phyloP scores from a whole-genome alignment of 805 yeast genomes.

The Nakazawaea holstii region DNA sequence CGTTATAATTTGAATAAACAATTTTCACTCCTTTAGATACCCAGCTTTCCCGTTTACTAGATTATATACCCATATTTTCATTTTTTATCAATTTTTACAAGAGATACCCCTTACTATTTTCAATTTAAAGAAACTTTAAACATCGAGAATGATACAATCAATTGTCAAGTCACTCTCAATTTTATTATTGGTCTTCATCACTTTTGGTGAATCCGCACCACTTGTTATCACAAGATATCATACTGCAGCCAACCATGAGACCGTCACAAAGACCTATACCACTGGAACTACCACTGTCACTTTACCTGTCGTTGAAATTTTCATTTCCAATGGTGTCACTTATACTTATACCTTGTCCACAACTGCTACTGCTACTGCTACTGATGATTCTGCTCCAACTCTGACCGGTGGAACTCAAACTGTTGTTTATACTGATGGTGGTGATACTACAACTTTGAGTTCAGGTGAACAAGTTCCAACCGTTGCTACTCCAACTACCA shows the following conservation, averaged over 20 bases:
- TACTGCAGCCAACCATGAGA: conserved; percentile 25
- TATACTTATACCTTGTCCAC: conserved; percentile 41
- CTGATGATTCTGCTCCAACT: conserved; percentile 13
- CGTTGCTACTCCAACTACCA: conserved; percentile 13
- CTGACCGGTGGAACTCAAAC: conserved; percentile 14
- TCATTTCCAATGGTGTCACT: conserved; percentile 46
- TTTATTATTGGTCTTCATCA: neutral
- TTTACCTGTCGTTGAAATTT: conserved; percentile 47
- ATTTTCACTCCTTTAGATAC: neutral
- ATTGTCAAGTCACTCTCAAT: neutral
- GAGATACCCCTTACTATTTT: neutral
- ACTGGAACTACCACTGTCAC: conserved; percentile 44
- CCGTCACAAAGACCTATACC: conserved; percentile 23
- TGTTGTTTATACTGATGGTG: conserved; percentile 12
- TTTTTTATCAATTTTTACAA: neutral
- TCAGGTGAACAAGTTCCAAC: conserved; percentile 12
- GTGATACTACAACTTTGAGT: conserved; percentile 11
- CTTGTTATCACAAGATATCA: conserved; percentile 22
- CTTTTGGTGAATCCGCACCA: conserved; percentile 10
- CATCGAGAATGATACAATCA: conserved; percentile 1
- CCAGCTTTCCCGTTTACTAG: neutral
- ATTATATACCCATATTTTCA: neutral
- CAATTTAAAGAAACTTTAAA: neutral
- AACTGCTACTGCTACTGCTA: conserved; percentile 26
- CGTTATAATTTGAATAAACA: neutral